phyloP scores from a whole-genome alignment of 768 basidiomycete species.

The Boletus eberwhitei region DNA sequence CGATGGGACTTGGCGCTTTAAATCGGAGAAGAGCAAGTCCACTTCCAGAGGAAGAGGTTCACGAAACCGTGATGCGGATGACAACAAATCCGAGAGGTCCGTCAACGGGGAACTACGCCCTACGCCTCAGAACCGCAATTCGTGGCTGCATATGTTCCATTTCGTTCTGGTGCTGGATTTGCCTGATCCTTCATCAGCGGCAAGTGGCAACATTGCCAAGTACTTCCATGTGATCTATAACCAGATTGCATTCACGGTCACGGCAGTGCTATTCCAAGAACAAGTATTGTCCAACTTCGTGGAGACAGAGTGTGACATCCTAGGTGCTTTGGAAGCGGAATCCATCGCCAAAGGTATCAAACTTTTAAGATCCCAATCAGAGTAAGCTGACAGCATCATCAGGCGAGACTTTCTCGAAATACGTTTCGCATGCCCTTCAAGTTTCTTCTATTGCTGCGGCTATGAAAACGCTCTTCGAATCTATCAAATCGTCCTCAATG shows the following conservation, averaged over 20 bases:
- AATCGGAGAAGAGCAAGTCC: constrained; percentile 52
- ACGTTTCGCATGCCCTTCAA: constrained; percentile 54
- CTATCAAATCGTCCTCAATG: constrained; percentile 71
- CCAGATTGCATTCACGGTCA: constrained; percentile 84
- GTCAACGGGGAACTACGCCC: constrained; percentile 35
- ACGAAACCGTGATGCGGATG: constrained; percentile 39
- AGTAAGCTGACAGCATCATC: constrained; percentile 27
- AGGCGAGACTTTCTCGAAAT: constrained; percentile 63
- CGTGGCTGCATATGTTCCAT: constrained; percentile 77
- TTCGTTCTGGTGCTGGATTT: constrained; percentile 84
- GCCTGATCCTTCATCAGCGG: constrained; percentile 85
- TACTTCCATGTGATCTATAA: constrained; percentile 88
- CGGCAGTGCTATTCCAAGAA: constrained; percentile 89
- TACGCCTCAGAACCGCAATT: constrained; percentile 28
- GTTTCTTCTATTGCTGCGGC: constrained; percentile 70
- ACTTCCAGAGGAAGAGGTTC: constrained; percentile 56
- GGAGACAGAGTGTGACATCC: constrained; percentile 69
- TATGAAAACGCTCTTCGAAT: constrained; percentile 77
- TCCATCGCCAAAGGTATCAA: constrained; percentile 67
- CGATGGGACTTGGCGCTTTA: constrained; percentile 75
- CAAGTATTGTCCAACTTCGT: constrained; percentile 87
- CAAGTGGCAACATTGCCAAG: constrained; percentile 69
- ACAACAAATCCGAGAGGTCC: constrained; percentile 31
- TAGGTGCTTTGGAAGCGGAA: constrained; percentile 69
- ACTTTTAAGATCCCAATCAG: neutral